These are phyloP conservation scores for Vitellaria paradoxa DNA, from an alignment of 179 eudicot genomes.

Conservation along the genomic window DNA sequence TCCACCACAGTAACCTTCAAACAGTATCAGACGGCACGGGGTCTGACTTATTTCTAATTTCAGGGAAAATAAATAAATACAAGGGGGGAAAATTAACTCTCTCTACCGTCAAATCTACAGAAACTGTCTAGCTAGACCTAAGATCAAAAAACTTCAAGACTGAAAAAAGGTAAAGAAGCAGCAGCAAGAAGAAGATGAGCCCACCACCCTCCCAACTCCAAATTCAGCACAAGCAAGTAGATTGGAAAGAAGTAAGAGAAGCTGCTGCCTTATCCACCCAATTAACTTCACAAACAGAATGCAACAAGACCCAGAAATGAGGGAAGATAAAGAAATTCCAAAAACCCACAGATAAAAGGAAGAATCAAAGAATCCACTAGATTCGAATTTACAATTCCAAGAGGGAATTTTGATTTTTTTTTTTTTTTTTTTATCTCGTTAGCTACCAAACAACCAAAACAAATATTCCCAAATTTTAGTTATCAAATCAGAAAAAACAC, in stretches of 20 bases:
- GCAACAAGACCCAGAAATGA: conserved; percentile 24
- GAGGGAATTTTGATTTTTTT: conserved; percentile 35
- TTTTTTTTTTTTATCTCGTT: conserved; percentile 29
- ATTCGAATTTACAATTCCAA: conserved; percentile 27
- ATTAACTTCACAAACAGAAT: conserved; percentile 21
- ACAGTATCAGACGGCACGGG: conserved; percentile 18
- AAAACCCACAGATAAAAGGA: conserved; percentile 4
- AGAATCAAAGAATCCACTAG: conserved; percentile 40
- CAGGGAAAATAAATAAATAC: neutral
- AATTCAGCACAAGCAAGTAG: conserved; percentile 14
- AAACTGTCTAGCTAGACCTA: conserved; percentile 6
- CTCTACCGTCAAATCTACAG: conserved; percentile 20
- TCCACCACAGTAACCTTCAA: conserved; percentile 34
- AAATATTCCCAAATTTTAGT: conserved; percentile 17
- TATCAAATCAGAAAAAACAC: conserved; percentile 13
- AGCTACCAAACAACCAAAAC: conserved; percentile 25
- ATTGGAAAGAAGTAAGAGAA: conserved; percentile 12
- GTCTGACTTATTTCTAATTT: neutral
- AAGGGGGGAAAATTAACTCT: too few relatives aligned
- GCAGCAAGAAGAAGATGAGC: conserved; percentile 12
- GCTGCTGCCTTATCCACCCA: conserved; percentile 52
- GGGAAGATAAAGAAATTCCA: conserved; percentile 34
- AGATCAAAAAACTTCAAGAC: conserved; percentile 17
- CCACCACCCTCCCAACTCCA: conserved; percentile 5
- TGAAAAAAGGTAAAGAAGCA: conserved; percentile 11